Conservation (phyloP, 768 basidiomycete genomes). For the Fomitopsis pulvina region DNA sequence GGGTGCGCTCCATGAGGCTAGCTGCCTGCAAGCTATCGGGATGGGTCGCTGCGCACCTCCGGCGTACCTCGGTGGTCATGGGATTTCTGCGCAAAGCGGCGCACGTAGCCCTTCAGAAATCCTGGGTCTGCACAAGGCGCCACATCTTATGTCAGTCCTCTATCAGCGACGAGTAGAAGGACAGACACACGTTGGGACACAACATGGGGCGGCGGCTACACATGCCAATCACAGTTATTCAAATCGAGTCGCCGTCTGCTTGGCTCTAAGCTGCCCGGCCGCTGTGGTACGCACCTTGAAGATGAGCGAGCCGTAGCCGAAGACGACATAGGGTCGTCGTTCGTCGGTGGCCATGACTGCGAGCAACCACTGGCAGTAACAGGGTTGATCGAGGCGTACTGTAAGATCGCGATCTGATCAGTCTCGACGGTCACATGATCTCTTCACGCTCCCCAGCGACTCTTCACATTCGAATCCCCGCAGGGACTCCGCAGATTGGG, state of each 20-base stretch:
- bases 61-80: slow-evolving; percentile 92
- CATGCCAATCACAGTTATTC: background rate
- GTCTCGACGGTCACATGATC: background rate
- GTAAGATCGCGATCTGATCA: background rate
- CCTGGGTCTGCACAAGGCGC: slow-evolving; percentile 49
- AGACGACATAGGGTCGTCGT: slow-evolving; percentile 56
- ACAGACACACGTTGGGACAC: slow-evolving; percentile 49
- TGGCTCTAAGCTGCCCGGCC: background rate
- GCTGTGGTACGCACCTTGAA: slow-evolving; percentile 57
- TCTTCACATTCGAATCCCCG: background rate
- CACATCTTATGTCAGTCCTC: background rate
- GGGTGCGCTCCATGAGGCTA: too few species aligned
- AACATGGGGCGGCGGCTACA: slow-evolving; percentile 78
- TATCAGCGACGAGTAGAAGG: background rate
- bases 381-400: too few species aligned
- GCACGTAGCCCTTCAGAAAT: slow-evolving; percentile 85
- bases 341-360: too few species aligned
- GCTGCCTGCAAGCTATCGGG: background rate
- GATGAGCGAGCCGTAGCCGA: slow-evolving; percentile 90
- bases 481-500: background rate
- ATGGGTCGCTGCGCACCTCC: slow-evolving; percentile 40
- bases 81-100: slow-evolving; percentile 86
- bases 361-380: background rate
- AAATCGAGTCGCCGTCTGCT: background rate
- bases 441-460: background rate